Base-by-base conservation (phyloP, 768 basidiomycete genomes). In the Jaapia argillacea region DNA sequence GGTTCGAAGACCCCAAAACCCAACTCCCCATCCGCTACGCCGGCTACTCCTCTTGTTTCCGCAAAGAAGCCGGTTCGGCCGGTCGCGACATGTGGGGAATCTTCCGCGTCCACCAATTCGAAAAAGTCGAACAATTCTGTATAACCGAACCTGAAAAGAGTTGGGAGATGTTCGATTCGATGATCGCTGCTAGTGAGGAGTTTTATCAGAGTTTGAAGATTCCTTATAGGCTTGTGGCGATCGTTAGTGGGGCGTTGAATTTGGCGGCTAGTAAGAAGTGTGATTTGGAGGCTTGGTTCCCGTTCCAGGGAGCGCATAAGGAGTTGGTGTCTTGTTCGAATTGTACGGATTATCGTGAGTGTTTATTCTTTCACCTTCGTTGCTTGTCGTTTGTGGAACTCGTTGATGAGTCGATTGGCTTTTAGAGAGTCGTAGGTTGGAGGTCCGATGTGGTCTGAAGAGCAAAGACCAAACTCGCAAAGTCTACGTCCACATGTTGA, bases 11-110 rank as follows among this genome's bases (percentile, higher is more conserved):
- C 60, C 92, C 92, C 1, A 80, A 88, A 39, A 79, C 75, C 21
- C 90, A 94, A 58, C 80, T 99, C n/a, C 96, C 96, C 1, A 73
- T 96, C 58, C 73, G 75, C 66, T 96, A 85, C 55, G 86, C 86
- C 0, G 85, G 85, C 18, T 88, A 83, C 61, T 88, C 83, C 55
- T 98, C 94, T 13, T 98, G 94, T 63, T 99, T 99, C 83, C 82
- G 96, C 23, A 98, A 98, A 66, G 96, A 99, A 68, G 96, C 96
- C 2, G 96, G 96, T 25, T 86, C 91, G 2, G 91, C 91, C 5
- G 96, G 96, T 3, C 84, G 91, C 44, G 96, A 99, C 54, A 97
- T 94, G 74, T 97, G 96, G 92, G 96, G 96, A 45, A 97, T 98
- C 64, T 99, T 99, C 81, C 88, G 96, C 20, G 94, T 99, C 43